phyloP scores from a whole-genome alignment of 1,284 basidiomycete genomes.

The Erythrobasidium hasegawianum region DNA sequence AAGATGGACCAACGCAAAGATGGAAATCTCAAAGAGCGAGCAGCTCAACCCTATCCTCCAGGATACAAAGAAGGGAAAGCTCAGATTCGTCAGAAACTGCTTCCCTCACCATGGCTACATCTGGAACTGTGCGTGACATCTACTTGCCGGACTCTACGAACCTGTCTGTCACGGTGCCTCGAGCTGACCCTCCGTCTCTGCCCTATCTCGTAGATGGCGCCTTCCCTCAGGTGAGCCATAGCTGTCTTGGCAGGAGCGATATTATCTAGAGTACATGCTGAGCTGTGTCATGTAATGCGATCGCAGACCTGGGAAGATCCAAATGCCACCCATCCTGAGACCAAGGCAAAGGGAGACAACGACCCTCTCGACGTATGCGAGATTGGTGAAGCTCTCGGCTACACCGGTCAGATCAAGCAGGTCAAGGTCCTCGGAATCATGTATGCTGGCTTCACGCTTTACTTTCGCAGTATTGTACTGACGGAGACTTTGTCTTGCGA shows the following conservation, averaged over 20 bases:
- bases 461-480: too few relatives aligned
- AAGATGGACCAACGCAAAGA: conserved; percentile 84
- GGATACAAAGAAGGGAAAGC: conserved; percentile 91
- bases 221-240: conserved; percentile 87
- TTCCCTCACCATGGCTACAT: conserved; percentile 99
- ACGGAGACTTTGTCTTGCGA: too few relatives aligned
- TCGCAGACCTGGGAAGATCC: conserved; percentile 98
- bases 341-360: conserved; percentile 98
- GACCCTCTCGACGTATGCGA: conserved; percentile 99
- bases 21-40: conserved; percentile 57
- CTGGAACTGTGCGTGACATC: conserved; percentile 66
- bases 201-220: conserved; percentile 52
- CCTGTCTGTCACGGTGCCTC: not conserved
- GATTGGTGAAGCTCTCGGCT: conserved; percentile 98
- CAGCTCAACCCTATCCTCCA: conserved; percentile 99
- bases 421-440: conserved; percentile 99
- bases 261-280: not conserved
- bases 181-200: conserved; percentile 4
- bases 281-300: not conserved
- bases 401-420: conserved; percentile 97
- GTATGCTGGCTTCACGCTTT: too few relatives aligned
- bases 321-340: conserved; percentile 79
- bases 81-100: conserved; percentile 98
- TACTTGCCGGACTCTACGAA: not conserved
- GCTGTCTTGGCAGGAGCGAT: too few relatives aligned